Evolutionary conservation across 2,329 filamentous ascomycete genomes (phyloP), one percentile per base, ranked within the genome.

Genomic region (Blastomyces emzantsi): DNA sequence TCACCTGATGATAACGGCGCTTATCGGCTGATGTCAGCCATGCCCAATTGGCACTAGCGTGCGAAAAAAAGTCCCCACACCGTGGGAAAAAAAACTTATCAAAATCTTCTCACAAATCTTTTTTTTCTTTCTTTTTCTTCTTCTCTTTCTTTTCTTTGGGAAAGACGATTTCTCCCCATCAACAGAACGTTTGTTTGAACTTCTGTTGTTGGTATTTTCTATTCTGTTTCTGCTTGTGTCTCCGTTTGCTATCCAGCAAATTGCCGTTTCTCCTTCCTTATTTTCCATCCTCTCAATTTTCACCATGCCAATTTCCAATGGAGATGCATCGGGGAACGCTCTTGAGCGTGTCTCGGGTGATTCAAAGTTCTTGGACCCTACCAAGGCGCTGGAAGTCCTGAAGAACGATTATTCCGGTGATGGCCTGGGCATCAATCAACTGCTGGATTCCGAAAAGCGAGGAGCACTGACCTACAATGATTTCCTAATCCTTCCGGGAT

Each of bases 391-490:
- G 67, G 88, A 95, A 73, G 80, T 92, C 69, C 84, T 97, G 76
- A 84, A 89, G 76, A 79, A 78, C 65, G 86, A 93, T 74, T 97
- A 96, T 78, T 83, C 83, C 75, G 83, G 81, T 71, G 94, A 99
- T 85, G 94, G 94, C 65, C 88, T 99, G 71, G 86, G 91, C 75
- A 86, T 95, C 73, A 82, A 91, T 74, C 87, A 91, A 68, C 84
- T 99, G 71, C 86, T 97, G 76, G 90, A 99, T 81, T 92, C 93
- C 69, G 89, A 89, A 81, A 89, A 88, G 78, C 90, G 92, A 74
- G 94, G 94, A 67, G 94, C 94, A 73, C 83, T 99, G 73, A 97
- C 93, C 65, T 99, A 97, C 85, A 99, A 99, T 79, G 94, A 99
- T 80, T 99, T 99, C 82, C 87, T 99, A 67, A 81, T 99, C 72